A percentile compares a stretch with the other conserved stretches of the same genome.
These are phyloP conservation scores for Oryza nivara DNA, from an alignment of 176 grass and related monocot species.

Conservation along the genomic window DNA sequence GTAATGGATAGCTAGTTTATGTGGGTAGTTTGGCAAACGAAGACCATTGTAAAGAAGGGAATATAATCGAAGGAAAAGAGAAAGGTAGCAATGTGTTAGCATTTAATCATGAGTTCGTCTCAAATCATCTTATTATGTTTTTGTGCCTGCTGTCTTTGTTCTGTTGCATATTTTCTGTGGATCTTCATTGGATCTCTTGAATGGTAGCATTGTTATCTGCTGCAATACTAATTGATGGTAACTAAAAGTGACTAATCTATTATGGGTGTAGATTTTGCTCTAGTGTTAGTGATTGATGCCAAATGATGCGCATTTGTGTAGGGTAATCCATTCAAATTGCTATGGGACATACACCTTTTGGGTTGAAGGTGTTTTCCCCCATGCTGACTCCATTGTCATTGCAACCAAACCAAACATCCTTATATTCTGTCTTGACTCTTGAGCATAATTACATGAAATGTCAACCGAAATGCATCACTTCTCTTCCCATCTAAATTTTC, in stretches of 20 bases:
- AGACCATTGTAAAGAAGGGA: slow-evolving; percentile 51
- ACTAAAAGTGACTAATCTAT: neutral
- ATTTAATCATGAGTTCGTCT: slow-evolving; percentile 4
- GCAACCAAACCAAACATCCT: neutral
- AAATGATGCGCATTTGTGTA: neutral
- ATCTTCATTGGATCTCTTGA: neutral
- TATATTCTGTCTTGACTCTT: neutral
- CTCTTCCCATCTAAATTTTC: neutral
- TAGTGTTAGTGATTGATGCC: neutral
- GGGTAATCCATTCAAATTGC: neutral
- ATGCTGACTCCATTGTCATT: no score
- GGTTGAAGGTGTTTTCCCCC: no score
- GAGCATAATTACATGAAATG: neutral
- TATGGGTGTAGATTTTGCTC: neutral
- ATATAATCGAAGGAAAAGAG: slow-evolving; percentile 17
- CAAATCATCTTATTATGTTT: neutral
- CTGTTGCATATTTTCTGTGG: neutral
- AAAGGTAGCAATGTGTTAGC: slow-evolving; percentile 34
- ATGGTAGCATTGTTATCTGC: no score
- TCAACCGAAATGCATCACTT: neutral
- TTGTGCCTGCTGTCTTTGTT: neutral
- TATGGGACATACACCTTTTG: no score
- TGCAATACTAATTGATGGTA: neutral
- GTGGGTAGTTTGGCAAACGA: slow-evolving; percentile 23
- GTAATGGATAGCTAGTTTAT: slow-evolving; percentile 35